phyloP scores from a whole-genome alignment of 2,329 filamentous ascomycete species.

The Atkinsonella texensis region DNA sequence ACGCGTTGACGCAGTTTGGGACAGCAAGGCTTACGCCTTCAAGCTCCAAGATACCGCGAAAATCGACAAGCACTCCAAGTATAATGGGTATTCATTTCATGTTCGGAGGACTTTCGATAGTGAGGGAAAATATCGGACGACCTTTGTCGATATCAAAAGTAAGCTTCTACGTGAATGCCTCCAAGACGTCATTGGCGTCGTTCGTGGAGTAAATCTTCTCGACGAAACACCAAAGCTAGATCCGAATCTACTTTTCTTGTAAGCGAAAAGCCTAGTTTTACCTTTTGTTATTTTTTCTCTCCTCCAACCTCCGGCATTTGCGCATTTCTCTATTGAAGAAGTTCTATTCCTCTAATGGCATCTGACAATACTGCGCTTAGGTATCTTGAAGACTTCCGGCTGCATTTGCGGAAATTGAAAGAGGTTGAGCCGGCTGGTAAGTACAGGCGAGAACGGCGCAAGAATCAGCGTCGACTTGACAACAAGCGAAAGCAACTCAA shows the following conservation, averaged over 20 bases:
- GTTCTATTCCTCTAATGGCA: neutral
- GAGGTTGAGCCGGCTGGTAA: slow-evolving; percentile 35
- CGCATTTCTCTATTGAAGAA: neutral
- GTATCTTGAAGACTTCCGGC: slow-evolving; percentile 67
- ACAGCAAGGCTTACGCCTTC: slow-evolving; percentile 35
- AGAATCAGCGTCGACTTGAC: slow-evolving; percentile 44
- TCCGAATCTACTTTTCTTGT: slow-evolving; percentile 59
- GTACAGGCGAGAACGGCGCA: slow-evolving; percentile 46
- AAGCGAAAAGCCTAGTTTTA: slow-evolving; percentile 12
- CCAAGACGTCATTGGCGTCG: slow-evolving; percentile 24
- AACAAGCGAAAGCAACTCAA: slow-evolving; percentile 55
- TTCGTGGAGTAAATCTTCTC: slow-evolving; percentile 55
- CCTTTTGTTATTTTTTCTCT: neutral
- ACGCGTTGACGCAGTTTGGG: slow-evolving; percentile 44
- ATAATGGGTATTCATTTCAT: slow-evolving; percentile 72
- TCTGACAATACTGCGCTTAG: slow-evolving; percentile 13
- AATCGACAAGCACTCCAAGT: slow-evolving; percentile 36
- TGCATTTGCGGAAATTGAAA: slow-evolving; percentile 52
- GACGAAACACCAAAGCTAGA: slow-evolving; percentile 66
- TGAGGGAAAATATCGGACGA: slow-evolving; percentile 66
- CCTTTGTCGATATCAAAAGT: slow-evolving; percentile 75
- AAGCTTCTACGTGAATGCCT: slow-evolving; percentile 59
- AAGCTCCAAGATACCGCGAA: slow-evolving; percentile 44
- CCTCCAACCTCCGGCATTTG: neutral
- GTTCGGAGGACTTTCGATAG: slow-evolving; percentile 73